phyloP scores from a whole-genome alignment of 495 filamentous ascomycete species.

The Pyrenula aspistea region DNA sequence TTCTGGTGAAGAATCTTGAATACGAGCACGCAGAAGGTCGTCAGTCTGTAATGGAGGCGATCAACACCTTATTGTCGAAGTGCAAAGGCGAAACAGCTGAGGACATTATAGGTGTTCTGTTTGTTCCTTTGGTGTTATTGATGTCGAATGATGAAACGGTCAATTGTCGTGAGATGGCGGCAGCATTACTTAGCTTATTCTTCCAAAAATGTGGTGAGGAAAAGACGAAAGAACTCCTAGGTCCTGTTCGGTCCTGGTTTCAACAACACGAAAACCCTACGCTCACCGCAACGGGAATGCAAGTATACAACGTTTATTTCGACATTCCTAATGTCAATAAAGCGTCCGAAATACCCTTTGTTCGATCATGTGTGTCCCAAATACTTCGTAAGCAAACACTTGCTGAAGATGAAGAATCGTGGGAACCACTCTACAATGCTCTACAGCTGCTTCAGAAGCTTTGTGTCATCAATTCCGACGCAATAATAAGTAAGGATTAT shows the following conservation, averaged over 20 bases:
- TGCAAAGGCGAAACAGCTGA: conserved; percentile 68
- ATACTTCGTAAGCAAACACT: conserved; percentile 34
- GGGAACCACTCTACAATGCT: conserved; percentile 69
- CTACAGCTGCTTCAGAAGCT: conserved; percentile 58
- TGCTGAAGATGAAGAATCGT: conserved; percentile 41
- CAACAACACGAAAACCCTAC: conserved; percentile 56
- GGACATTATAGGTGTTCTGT: conserved; percentile 69
- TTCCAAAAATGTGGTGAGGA: conserved; percentile 73
- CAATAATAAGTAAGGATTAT: conserved; percentile 43
- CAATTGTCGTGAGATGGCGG: conserved; percentile 77
- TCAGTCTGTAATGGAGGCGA: conserved; percentile 80
- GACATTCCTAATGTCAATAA: conserved; percentile 52
- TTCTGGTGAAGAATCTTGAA: conserved; percentile 80
- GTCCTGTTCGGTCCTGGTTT: conserved; percentile 63
- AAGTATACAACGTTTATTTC: conserved; percentile 72
- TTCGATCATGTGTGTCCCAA: conserved; percentile 26
- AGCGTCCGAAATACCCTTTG: conserved; percentile 45
- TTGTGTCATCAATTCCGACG: conserved; percentile 48
- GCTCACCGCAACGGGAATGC: conserved; percentile 60
- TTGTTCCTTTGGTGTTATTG: conserved; percentile 73
- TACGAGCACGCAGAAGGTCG: conserved; percentile 81
- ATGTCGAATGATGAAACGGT: conserved; percentile 79
- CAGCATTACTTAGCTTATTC: conserved; percentile 61
- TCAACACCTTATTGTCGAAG: conserved; percentile 74
- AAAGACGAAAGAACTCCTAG: conserved; percentile 51